Evolutionary conservation across 2,329 filamentous ascomycete genomes (phyloP), one percentile per base, ranked within the genome.

Genomic region (Sphaerulina populicola): DNA sequence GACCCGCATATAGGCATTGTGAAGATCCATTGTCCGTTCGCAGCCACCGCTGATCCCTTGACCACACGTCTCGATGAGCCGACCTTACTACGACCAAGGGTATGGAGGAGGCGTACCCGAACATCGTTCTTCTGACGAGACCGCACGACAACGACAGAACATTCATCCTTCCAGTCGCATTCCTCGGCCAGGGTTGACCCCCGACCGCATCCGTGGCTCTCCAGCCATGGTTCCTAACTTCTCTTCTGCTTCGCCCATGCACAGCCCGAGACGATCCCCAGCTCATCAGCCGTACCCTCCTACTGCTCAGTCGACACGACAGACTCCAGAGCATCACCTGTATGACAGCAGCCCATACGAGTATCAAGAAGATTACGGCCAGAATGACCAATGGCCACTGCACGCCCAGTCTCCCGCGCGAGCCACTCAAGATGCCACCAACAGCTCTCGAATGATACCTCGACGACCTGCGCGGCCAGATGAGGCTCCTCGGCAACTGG

Each of bases 401-500:
- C 56, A 60, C 7, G 47, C 29, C 2, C 50, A 45, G 8, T 46
- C 54, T 29, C 39, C 41, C 8, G 36, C 49, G 21, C 49, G 46
- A 27, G 41, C 57, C 14, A 36, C 45, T 18, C 40, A 29, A n/a
- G 46, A 46, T 12, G n/a, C 27, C 30, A 48, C 36, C 18, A 46
- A 27, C 15, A 51, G 55, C 29, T 56, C 60, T 14, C 38, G 43
- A n/a, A 54, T 60, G 39, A 47, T 53, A 36, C 60, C 61, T 15
- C 62, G 52, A 45, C 52, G 63, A 51, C 63, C 62, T 14, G 58
- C 59, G 52, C 55, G 63, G 50, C 63, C 62, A 7, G 57, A 62
- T 21, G 56, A 61, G 43, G 36, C 46, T 14, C 54, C 45, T 37
- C 39, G 23, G 31, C 46, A 44, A 27, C 45, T 30, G 1, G 57